Conservation (phyloP, 2,329 filamentous ascomycete species). For the Venturia nashicola region DNA sequence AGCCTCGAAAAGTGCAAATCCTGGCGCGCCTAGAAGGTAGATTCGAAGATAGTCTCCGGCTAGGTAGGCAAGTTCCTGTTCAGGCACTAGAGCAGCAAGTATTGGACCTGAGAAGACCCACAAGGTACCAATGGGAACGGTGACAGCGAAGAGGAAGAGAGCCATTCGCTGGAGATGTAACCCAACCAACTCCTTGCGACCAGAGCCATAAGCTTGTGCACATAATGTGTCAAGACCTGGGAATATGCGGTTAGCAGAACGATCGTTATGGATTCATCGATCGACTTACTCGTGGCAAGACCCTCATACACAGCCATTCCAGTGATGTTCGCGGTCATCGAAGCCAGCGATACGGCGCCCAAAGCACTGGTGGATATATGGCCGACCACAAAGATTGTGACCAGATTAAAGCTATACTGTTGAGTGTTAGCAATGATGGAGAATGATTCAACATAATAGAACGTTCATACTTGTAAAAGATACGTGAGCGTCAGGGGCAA, state of each 20-base stretch:
- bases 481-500: constrained; percentile 41
- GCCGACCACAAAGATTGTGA: constrained; percentile 40
- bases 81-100: constrained; percentile 33
- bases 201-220: constrained; percentile 39
- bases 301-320: constrained; percentile 40
- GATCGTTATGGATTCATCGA: not conserved
- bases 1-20: constrained; percentile 42
- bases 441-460: not conserved
- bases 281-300: constrained; percentile 31
- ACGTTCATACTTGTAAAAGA: constrained; percentile 24
- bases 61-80: constrained; percentile 34
- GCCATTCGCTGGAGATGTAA: constrained; percentile 42
- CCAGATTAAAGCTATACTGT: constrained; percentile 39
- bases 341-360: constrained; percentile 39
- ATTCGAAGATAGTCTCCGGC: constrained; percentile 38
- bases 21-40: constrained; percentile 38
- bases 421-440: not conserved
- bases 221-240: constrained; percentile 36
- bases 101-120: constrained; percentile 39
- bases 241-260: not conserved
- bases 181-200: constrained; percentile 35
- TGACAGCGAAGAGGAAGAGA: constrained; percentile 34
- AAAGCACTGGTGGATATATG: constrained; percentile 37
- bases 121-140: constrained; percentile 35
- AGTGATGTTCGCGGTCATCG: constrained; percentile 42